Conservation (phyloP, 768 basidiomycete genomes). For the Kwoniella newhampshirensis region DNA sequence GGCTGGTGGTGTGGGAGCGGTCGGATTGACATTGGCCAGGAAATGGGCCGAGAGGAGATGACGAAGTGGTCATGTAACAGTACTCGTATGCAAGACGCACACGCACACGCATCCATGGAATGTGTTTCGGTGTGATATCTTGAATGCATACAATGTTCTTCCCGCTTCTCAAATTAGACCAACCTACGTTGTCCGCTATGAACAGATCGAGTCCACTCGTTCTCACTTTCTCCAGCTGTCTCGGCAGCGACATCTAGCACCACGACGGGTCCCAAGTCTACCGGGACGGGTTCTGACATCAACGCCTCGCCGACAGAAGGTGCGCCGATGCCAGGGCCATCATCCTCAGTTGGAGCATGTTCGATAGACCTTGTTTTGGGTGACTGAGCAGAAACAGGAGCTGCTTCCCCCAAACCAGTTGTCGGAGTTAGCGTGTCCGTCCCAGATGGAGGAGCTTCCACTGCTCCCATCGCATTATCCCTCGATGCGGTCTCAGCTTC, state of each 20-base stretch:
- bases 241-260: slow-evolving; percentile 8
- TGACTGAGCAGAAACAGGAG: slow-evolving; percentile 3
- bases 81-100: too few relatives aligned
- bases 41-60: slow-evolving; percentile 14
- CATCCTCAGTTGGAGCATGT: not conserved
- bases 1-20: slow-evolving; percentile 15
- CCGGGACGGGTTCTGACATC: slow-evolving; percentile 10
- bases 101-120: too few relatives aligned
- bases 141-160: too few relatives aligned
- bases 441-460: not conserved
- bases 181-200: slow-evolving; percentile 28
- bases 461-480: slow-evolving; percentile 18
- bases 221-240: slow-evolving; percentile 5
- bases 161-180: slow-evolving; percentile 13
- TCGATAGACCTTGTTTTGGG: not conserved
- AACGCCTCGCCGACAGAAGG: slow-evolving; percentile 15
- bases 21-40: slow-evolving; percentile 12
- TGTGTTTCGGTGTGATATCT: too few relatives aligned
- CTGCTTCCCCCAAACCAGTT: slow-evolving; percentile 16
- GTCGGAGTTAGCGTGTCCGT: slow-evolving; percentile 2
- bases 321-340: not conserved
- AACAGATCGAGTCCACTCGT: slow-evolving; percentile 21
- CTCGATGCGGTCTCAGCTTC: slow-evolving; percentile 2
- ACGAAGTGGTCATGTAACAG: too few relatives aligned
- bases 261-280: slow-evolving; percentile 17